Base-by-base conservation (phyloP, 2,329 filamentous ascomycete genomes). In the Microsporum ferrugineum region DNA sequence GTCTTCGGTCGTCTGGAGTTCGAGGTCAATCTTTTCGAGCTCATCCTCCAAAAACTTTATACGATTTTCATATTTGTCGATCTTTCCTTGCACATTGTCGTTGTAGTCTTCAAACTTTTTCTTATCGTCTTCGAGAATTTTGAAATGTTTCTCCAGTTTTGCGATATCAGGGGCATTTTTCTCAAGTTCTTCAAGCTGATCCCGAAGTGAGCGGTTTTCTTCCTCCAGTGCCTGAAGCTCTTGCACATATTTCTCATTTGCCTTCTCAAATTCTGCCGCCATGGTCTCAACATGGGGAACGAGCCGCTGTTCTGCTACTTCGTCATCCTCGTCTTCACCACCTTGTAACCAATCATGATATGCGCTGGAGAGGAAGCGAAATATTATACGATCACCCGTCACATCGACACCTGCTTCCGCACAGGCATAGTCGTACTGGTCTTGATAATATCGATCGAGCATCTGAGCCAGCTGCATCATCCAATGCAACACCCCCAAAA, bases 391-490 rank as follows among this genome's bases (percentile, higher is more conserved):
- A 72, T 99, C 91, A 3, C 89, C 89, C 8, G 82, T 86, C 33
- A 97, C 86, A 72, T 99, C 94, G 53, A 94, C 84, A 1, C 92
- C 94, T 34, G 85, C 87, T 68, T 96, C 92, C 47, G 88, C 81
- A 71, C 91, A 96, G 0, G 91, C 91, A 59, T 96, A 88, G 66
- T 96, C 91, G 72, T 96, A 99, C 55, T 85, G 84, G 62, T 91
- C 87, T 60, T 78, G 74, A 1, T 84, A 79, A 70, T 91, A 97
- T 27, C 88, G 83, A 64, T 97, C 91, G 70, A 97, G 84, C 87
- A 97, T 95, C 67, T 92, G 87, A 3, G 90, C 89, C 58, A 99
- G 79, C 74, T 97, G 91, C 92, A 99, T 96, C 85, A 99, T 92
- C 94, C 94, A 99, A 76, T 99, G 91, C 58, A 99, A 80, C 72